A percentile compares a stretch with the other conserved stretches of the same genome.
Conservation (phyloP, 805 yeast genomes). For the Pichia cabralensis region DNA sequence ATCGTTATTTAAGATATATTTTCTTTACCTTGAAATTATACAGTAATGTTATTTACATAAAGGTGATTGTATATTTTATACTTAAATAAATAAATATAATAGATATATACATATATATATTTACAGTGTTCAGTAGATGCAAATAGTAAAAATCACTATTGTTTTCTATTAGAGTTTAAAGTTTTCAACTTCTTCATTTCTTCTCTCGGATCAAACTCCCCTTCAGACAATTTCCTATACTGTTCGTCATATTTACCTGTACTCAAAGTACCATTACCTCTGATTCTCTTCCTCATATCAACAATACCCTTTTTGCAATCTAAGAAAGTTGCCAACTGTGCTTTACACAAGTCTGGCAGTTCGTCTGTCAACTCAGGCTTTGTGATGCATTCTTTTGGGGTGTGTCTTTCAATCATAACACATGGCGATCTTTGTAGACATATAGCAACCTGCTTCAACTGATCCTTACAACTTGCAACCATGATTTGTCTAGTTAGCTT, state of each 20-base stretch:
- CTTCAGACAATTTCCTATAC: constrained; percentile 65
- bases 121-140: neutral
- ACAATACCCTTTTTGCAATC: constrained; percentile 88
- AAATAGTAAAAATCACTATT: constrained; percentile 8
- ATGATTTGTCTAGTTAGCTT: no score
- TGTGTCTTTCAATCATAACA: constrained; percentile 80
- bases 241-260: constrained; percentile 90
- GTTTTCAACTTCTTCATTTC: constrained; percentile 66
- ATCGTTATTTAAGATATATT: no score
- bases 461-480: constrained; percentile 85
- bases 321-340: constrained; percentile 74
- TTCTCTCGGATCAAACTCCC: constrained; percentile 72
- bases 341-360: constrained; percentile 80
- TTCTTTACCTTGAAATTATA: no score
- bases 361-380: constrained; percentile 68
- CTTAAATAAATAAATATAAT: neutral
- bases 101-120: neutral
- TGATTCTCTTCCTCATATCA: constrained; percentile 83
- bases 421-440: constrained; percentile 96
- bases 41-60: no score
- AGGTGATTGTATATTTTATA: no score
- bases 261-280: constrained; percentile 89
- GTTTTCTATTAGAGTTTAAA: constrained; percentile 43
- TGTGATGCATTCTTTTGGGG: constrained; percentile 80
- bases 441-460: constrained; percentile 88